Percentiles rank a stretch among this genome's conserved stretches.
These are phyloP conservation scores for Lasiodiplodia sp. DNA, from an alignment of 2,329 filamentous ascomycete genomes.

Conservation along the genomic window DNA sequence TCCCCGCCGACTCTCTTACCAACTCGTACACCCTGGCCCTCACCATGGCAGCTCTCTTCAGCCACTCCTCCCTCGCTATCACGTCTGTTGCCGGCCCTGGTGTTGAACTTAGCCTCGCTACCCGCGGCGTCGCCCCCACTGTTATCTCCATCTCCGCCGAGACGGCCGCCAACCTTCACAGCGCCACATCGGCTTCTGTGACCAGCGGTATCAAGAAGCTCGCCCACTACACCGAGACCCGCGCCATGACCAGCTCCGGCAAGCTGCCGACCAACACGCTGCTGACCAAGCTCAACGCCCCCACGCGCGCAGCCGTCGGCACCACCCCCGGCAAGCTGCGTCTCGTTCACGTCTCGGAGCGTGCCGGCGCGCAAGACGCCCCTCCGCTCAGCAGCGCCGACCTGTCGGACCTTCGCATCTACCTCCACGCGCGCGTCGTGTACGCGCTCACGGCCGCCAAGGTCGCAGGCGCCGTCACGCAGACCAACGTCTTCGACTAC, in stretches of 20 bases:
- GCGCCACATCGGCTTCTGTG: slow-evolving; percentile 65
- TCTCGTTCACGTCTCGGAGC: slow-evolving; percentile 80
- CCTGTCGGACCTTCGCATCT: slow-evolving; percentile 82
- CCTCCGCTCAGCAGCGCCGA: slow-evolving; percentile 72
- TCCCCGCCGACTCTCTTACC: slow-evolving; percentile 82
- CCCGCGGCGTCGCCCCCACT: slow-evolving; percentile 78
- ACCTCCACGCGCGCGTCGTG: slow-evolving; percentile 79
- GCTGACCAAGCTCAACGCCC: slow-evolving; percentile 67
- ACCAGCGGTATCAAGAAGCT: slow-evolving; percentile 70
- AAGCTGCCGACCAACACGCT: slow-evolving; percentile 74
- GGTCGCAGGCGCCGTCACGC: slow-evolving; percentile 88
- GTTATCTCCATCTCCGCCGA: slow-evolving; percentile 80
- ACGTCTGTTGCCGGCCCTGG: slow-evolving; percentile 83
- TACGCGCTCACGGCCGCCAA: slow-evolving; percentile 83
- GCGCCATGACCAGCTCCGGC: slow-evolving; percentile 71
- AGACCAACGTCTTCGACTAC: slow-evolving; percentile 90
- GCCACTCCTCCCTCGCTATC: slow-evolving; percentile 83
- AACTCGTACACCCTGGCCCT: slow-evolving; percentile 80
- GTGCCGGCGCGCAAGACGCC: slow-evolving; percentile 63
- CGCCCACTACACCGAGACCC: slow-evolving; percentile 75
- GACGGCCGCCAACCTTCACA: slow-evolving; percentile 73
- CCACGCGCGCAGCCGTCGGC: slow-evolving; percentile 65
- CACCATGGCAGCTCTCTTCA: slow-evolving; percentile 82
- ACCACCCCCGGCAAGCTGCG: slow-evolving; percentile 76
- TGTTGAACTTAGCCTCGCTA: slow-evolving; percentile 75